Percentiles rank a stretch among this genome's conserved stretches.
Evolutionary conservation across 192 early-diverging fungal species (phyloP).

Genomic region (Podila horticola): DNA sequence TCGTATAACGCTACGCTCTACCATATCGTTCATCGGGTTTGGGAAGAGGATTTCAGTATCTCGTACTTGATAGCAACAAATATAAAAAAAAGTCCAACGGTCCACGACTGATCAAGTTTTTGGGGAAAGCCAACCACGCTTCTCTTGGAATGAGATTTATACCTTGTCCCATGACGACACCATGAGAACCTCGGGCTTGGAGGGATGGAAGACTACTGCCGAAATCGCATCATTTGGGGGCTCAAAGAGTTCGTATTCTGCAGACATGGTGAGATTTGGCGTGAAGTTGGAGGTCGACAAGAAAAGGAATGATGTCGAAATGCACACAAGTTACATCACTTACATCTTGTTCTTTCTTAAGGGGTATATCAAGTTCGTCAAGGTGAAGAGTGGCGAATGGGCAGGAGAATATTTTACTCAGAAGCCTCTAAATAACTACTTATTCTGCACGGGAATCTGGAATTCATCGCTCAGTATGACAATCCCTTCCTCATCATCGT

Average conservation of each 20-base stretch:
- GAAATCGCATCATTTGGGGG: slow-evolving; percentile 92
- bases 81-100: neutral
- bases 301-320: neutral
- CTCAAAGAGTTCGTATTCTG: slow-evolving; percentile 78
- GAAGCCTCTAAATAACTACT: no score
- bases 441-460: neutral
- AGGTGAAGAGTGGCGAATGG: no score
- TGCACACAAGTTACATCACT: no score
- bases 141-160: slow-evolving; percentile 9
- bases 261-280: slow-evolving; percentile 16
- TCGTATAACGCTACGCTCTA: slow-evolving; percentile 89
- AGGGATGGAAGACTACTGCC: slow-evolving; percentile 74
- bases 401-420: no score
- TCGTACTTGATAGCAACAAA: neutral
- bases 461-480: neutral
- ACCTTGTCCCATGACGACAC: slow-evolving; percentile 95
- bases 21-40: no score
- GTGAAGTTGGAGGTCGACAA: neutral
- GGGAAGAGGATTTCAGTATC: neutral
- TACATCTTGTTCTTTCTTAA: no score
- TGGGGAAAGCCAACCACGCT: no score
- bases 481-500: neutral
- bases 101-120: neutral
- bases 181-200: slow-evolving; percentile 72
- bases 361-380: no score